Percentiles rank a stretch among this genome's conserved stretches.
Evolutionary conservation across 148 eudicot genomes (phyloP).

Genomic region (Polygonum maritimum): DNA sequence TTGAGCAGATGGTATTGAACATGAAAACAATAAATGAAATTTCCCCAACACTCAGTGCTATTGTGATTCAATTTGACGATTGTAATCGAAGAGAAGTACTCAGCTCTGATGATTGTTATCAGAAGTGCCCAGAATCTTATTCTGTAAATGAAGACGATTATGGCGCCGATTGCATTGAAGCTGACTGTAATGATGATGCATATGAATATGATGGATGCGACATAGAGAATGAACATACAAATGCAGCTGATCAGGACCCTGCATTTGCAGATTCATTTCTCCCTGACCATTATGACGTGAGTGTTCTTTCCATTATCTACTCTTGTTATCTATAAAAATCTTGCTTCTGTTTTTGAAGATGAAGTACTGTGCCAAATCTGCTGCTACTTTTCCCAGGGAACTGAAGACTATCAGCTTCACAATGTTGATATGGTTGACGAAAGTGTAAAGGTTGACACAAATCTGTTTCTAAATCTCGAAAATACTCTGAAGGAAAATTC

Average conservation of each 20-base stretch:
- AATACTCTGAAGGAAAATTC: conserved; percentile 63
- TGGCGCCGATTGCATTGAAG: neutral
- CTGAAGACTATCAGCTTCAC: conserved; percentile 21
- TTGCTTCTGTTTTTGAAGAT: neutral
- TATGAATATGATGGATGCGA: conserved; percentile 7
- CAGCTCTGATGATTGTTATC: neutral
- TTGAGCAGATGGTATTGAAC: conserved; percentile 59
- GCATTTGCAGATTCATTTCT: conserved; percentile 2
- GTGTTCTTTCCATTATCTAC: neutral
- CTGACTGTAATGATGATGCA: conserved; percentile 9
- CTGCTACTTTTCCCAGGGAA: conserved; percentile 32
- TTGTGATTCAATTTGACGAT: conserved; percentile 58
- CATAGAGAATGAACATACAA: conserved; percentile 6
- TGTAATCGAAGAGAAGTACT: conserved; percentile 32
- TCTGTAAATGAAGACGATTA: conserved; percentile 6
- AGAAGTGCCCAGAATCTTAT: neutral
- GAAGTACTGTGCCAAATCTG: neutral
- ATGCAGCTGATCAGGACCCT: conserved; percentile 10
- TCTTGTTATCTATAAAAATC: neutral
- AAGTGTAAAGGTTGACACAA: conserved; percentile 45
- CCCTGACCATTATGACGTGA: conserved; percentile 11
- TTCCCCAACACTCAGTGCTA: conserved; percentile 62
- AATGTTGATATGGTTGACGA: conserved; percentile 37
- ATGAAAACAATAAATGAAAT: conserved; percentile 46
- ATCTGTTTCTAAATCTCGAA: conserved; percentile 59